phyloP scores from a whole-genome alignment of 805 yeast species.

The Myxozyma kluyveri region DNA sequence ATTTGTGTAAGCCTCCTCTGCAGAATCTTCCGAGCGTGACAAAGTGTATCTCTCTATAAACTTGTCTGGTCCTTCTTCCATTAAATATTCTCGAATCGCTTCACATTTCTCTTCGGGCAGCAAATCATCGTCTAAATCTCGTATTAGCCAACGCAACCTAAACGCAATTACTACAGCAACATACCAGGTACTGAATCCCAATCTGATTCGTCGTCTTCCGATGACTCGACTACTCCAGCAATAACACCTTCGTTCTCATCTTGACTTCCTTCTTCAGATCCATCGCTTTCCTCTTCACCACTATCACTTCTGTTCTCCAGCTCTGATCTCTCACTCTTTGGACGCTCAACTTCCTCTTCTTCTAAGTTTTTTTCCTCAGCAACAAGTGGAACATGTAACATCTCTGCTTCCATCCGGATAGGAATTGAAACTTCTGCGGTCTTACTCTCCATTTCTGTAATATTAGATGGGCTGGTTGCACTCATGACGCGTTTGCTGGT shows the following conservation, averaged over 20 bases:
- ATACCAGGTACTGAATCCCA: background rate
- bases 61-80: slow-evolving; percentile 12
- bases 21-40: background rate
- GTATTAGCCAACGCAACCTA: background rate
- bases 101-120: slow-evolving; percentile 1
- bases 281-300: background rate
- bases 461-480: too few species aligned
- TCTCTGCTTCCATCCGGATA: too few species aligned
- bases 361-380: too few species aligned
- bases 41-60: slow-evolving; percentile 15
- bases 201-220: background rate
- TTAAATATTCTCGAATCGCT: slow-evolving; percentile 12
- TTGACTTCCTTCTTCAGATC: background rate
- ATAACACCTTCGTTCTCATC: background rate
- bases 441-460: too few species aligned
- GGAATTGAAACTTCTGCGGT: too few species aligned
- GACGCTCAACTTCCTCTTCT: too few species aligned
- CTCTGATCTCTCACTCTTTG: background rate
- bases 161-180: background rate
- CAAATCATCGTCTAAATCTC: background rate
- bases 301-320: background rate
- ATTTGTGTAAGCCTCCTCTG: slow-evolving; percentile 13
- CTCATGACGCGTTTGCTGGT: too few species aligned
- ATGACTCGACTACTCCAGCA: background rate
- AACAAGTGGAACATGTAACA: too few species aligned